Base-by-base conservation (phyloP, 257 asterid species). In the Sherardia arvensis region DNA sequence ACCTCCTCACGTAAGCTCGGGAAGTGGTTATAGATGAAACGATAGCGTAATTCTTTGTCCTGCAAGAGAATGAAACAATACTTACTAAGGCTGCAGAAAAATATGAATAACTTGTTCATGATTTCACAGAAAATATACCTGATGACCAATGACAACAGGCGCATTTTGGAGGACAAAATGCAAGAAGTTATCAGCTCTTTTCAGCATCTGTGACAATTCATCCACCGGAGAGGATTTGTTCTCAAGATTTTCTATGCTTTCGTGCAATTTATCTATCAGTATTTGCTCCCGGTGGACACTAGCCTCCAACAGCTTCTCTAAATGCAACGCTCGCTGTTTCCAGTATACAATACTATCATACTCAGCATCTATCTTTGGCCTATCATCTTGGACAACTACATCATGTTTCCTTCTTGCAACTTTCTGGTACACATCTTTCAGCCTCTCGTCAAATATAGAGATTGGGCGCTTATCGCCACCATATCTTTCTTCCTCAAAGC, bases 1-100 rank as follows among this genome's bases (percentile, higher is more conserved):
- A 90, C 97, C 95, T 85, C 79, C 79, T 90, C 94, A 7, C 88
- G 78, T 77, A 90, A 73, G 71, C 87, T 87, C 20, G 97, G 97
- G 81, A 90, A 90, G 73, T 90, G 97, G 66, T 90, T 90, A 69
- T 87, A 90, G 84, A 90, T 90, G 83, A 90, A 90, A n/a, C 97
- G 83, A 56, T 85, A 90, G 5, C 96, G 87, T 59, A 90, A 66
- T 12, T 90, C 97, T 58, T 82, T 85, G 69, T 90, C 97, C 97
- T 90, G 88, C 47, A 66, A 66, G 67, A 64, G 18, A 59, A 59
- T 29, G 40, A 22, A 20, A 10, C 40, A 47, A 17, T 45, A 64
- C 17, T 20, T 36, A 49, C 7, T 3, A 51, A 49, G 51, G 17
- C 32, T 15, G 6, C 43, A 48, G 60, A 25, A 20, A 62, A 40